phyloP scores from a whole-genome alignment of 306 rosid genomes.

The Morella rubra region DNA sequence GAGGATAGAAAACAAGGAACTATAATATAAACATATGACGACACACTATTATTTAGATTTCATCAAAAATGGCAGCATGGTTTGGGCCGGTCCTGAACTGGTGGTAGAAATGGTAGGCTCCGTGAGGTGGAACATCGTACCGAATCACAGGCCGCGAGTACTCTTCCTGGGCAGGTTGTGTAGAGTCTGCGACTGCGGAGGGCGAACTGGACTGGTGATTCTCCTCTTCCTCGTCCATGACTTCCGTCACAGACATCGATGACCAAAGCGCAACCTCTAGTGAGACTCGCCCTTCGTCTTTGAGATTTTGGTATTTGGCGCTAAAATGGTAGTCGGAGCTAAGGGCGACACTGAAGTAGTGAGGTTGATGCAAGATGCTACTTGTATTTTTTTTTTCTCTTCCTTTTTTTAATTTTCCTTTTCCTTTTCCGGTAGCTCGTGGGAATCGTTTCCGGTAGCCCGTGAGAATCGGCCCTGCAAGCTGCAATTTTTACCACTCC shows the following conservation, averaged over 20 bases:
- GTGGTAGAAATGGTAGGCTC: conserved; percentile 67
- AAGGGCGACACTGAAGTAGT: background rate
- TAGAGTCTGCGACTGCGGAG: conserved; percentile 1
- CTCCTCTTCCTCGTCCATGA: conserved; percentile 44
- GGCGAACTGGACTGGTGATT: conserved; percentile 16
- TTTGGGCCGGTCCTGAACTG: conserved; percentile 66
- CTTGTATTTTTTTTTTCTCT: no score
- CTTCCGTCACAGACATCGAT: conserved; percentile 1
- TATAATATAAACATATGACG: conserved; percentile 9
- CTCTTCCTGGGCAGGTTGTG: conserved; percentile 24
- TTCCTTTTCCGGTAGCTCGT: no score
- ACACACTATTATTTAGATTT: background rate
- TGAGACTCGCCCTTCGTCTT: background rate
- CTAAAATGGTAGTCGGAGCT: background rate
- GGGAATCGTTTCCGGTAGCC: no score
- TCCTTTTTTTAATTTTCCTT: no score
- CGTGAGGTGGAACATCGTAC: conserved; percentile 59
- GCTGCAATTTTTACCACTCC: no score
- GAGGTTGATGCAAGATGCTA: background rate
- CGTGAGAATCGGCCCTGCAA: no score
- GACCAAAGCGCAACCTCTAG: background rate
- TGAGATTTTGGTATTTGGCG: background rate
- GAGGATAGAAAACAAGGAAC: conserved; percentile 6
- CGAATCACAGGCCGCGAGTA: conserved; percentile 57
- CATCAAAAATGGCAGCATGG: background rate